phyloP scores from a whole-genome alignment of 805 yeast species.

The Candida fluviatilis region DNA sequence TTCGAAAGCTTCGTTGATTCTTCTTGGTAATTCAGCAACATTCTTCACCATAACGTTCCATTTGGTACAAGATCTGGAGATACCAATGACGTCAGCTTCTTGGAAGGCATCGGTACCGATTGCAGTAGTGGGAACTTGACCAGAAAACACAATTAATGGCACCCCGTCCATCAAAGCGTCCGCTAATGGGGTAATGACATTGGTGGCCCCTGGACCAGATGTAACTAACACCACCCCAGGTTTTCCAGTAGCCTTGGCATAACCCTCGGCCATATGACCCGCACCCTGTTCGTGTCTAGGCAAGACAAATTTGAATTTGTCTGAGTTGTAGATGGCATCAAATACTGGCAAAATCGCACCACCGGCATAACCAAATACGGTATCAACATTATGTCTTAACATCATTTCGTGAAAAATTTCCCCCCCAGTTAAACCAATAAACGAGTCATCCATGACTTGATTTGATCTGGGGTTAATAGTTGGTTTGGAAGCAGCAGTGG shows the following conservation, averaged over 20 bases:
- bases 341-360: slow-evolving; percentile 98
- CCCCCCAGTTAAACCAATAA: slow-evolving; percentile 97
- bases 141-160: slow-evolving; percentile 93
- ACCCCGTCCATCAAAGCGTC: slow-evolving; percentile 97
- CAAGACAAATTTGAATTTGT: slow-evolving; percentile 81
- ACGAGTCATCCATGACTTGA: slow-evolving; percentile 66
- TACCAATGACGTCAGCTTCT: slow-evolving; percentile 97
- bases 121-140: slow-evolving; percentile 93
- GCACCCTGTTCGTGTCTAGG: slow-evolving; percentile 99
- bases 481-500: slow-evolving; percentile 1
- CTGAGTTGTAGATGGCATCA: slow-evolving; percentile 92
- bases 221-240: slow-evolving; percentile 98
- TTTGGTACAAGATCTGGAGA: slow-evolving; percentile 94
- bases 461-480: slow-evolving; percentile 9
- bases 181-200: slow-evolving; percentile 97
- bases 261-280: slow-evolving; percentile 99
- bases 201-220: slow-evolving; percentile 99
- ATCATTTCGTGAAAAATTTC: slow-evolving; percentile 99
- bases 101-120: slow-evolving; percentile 99
- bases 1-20: slow-evolving; percentile 97
- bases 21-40: slow-evolving; percentile 89
- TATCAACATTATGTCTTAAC: slow-evolving; percentile 92
- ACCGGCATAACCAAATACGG: slow-evolving; percentile 97
- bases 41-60: slow-evolving; percentile 99
- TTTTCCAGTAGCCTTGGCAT: slow-evolving; percentile 91